Percentiles rank a stretch among this genome's conserved stretches.
Conservation (phyloP, 1,139 yeast genomes). For the Kodamaea suecica region DNA sequence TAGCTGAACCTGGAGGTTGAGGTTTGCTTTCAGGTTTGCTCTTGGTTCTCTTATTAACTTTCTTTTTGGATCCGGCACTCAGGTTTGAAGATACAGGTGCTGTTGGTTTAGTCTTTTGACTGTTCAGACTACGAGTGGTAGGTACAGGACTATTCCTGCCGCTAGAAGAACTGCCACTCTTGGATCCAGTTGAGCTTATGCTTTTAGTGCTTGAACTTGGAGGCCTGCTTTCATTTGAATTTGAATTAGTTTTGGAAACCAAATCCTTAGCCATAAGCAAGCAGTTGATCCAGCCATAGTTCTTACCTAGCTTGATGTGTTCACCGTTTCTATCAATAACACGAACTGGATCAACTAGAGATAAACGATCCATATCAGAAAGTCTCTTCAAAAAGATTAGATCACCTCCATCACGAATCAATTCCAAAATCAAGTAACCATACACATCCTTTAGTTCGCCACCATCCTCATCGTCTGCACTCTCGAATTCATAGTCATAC, state of each 20-base stretch:
- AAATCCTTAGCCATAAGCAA: slow-evolving; percentile 42
- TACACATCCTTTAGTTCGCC: slow-evolving; percentile 32
- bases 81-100: background rate
- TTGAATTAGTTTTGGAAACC: slow-evolving; percentile 20
- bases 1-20: slow-evolving; percentile 2
- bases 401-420: slow-evolving; percentile 53
- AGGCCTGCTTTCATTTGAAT: background rate
- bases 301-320: slow-evolving; percentile 33
- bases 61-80: background rate
- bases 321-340: slow-evolving; percentile 38
- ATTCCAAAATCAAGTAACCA: slow-evolving; percentile 65
- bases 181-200: background rate
- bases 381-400: slow-evolving; percentile 55
- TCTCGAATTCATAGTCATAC: slow-evolving; percentile 72
- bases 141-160: slow-evolving; percentile 2
- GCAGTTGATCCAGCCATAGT: slow-evolving; percentile 48
- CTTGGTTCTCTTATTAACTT: slow-evolving; percentile 2
- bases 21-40: background rate
- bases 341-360: slow-evolving; percentile 30
- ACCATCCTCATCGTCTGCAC: slow-evolving; percentile 36
- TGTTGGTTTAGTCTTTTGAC: background rate
- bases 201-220: background rate
- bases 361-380: slow-evolving; percentile 20
- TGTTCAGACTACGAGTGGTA: slow-evolving; percentile 8
- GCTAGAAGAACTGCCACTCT: background rate